Evolutionary conservation across 2,329 filamentous ascomycete species (phyloP).

Genomic region (Xylariaceae sp.): DNA sequence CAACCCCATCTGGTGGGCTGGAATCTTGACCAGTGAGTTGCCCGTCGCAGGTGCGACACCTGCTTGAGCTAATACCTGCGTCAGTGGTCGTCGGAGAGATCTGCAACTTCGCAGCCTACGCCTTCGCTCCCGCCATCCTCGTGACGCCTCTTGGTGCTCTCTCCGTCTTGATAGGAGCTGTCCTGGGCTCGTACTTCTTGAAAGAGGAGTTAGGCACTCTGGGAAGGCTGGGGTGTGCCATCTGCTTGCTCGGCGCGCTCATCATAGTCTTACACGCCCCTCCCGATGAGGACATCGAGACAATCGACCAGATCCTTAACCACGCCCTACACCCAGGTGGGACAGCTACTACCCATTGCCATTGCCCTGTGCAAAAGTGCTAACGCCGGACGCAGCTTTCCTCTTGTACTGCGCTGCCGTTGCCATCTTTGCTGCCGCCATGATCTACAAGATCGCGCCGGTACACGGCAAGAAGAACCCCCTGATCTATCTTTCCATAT

Average conservation of each 20-base stretch:
- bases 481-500: slow-evolving; percentile 93
- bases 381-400: slow-evolving; percentile 56
- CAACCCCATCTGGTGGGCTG: slow-evolving; percentile 96
- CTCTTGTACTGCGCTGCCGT: slow-evolving; percentile 78
- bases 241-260: slow-evolving; percentile 90
- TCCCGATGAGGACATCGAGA: slow-evolving; percentile 83
- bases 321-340: slow-evolving; percentile 88
- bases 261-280: slow-evolving; percentile 97
- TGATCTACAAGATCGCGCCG: slow-evolving; percentile 94
- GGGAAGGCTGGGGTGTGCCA: slow-evolving; percentile 90
- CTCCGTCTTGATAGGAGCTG: slow-evolving; percentile 89
- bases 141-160: slow-evolving; percentile 92
- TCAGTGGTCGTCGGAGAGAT: slow-evolving; percentile 86
- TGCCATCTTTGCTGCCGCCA: slow-evolving; percentile 74
- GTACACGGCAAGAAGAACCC: slow-evolving; percentile 91
- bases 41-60: slow-evolving; percentile 11
- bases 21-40: slow-evolving; percentile 74
- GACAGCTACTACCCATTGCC: slow-evolving; percentile 14
- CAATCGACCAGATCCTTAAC: slow-evolving; percentile 82
- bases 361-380: slow-evolving; percentile 4
- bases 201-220: slow-evolving; percentile 83
- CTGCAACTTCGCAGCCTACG: slow-evolving; percentile 96
- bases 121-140: slow-evolving; percentile 96
- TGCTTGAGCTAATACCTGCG: slow-evolving; percentile 3
- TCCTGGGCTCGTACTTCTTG: slow-evolving; percentile 90